A percentile compares a stretch with the other conserved stretches of the same genome.
phyloP scores from a whole-genome alignment of 2,329 filamentous ascomycete species.

The Plenodomus lindquistii region DNA sequence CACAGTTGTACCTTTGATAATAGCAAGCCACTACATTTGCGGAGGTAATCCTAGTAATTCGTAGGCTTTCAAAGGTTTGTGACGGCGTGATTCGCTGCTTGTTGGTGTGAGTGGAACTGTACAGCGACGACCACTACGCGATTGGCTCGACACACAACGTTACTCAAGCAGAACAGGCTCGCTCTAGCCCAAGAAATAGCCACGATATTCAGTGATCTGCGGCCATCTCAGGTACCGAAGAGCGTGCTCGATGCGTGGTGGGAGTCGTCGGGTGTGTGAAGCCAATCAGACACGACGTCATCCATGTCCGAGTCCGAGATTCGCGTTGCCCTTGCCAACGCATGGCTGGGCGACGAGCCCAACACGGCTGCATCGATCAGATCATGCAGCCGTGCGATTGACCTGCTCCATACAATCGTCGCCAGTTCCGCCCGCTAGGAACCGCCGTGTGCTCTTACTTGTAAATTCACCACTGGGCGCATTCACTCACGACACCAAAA shows the following conservation, averaged over 20 bases:
- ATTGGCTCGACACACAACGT: too few relatives aligned
- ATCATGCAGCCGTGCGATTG: constrained; percentile 4
- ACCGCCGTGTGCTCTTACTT: not conserved
- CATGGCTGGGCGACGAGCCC: not conserved
- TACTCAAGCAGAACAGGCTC: not conserved
- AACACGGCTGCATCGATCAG: constrained; percentile 1
- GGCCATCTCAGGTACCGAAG: not conserved
- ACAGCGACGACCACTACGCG: too few relatives aligned
- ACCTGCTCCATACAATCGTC: constrained; percentile 8
- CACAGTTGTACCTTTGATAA: not conserved
- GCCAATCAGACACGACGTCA: constrained; percentile 5
- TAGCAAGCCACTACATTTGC: not conserved
- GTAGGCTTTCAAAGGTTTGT: too few relatives aligned
- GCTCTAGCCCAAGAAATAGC: not conserved
- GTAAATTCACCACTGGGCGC: not conserved
- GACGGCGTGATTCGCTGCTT: too few relatives aligned
- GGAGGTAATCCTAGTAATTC: too few relatives aligned
- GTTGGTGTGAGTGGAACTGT: too few relatives aligned
- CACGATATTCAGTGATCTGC: not conserved
- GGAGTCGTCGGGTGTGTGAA: not conserved
- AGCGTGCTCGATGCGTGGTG: constrained; percentile 1
- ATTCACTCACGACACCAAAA: constrained; percentile 6
- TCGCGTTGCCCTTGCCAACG: constrained; percentile 10
- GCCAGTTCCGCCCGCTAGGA: not conserved
- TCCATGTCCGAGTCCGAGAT: constrained; percentile 2